These are phyloP conservation scores for Trichosporon inkin DNA, from an alignment of 1,284 basidiomycete genomes.

Conservation along the genomic window DNA sequence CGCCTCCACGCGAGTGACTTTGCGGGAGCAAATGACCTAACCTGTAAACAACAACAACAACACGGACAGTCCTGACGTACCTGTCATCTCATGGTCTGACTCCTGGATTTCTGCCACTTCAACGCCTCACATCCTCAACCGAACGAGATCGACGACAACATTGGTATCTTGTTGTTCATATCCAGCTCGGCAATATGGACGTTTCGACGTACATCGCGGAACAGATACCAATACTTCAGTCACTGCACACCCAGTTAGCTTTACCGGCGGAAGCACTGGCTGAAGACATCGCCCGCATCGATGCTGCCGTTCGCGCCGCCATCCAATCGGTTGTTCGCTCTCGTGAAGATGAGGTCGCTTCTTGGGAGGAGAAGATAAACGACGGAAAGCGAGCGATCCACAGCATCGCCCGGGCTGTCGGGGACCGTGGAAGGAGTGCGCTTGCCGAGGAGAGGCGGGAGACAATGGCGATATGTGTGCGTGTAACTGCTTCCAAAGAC, in stretches of 20 bases:
- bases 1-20: slow-evolving; percentile 21
- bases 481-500: neutral
- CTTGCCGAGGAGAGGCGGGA: slow-evolving; percentile 30
- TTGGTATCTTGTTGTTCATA: neutral
- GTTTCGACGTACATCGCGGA: slow-evolving; percentile 40
- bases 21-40: slow-evolving; percentile 8
- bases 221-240: slow-evolving; percentile 41
- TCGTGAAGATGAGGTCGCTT: slow-evolving; percentile 44
- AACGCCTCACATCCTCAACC: slow-evolving; percentile 8
- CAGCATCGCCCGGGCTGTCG: slow-evolving; percentile 36
- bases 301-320: slow-evolving; percentile 39
- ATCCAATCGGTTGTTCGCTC: slow-evolving; percentile 39
- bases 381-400: slow-evolving; percentile 30
- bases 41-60: slow-evolving; percentile 14
- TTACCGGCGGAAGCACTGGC: slow-evolving; percentile 36
- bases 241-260: slow-evolving; percentile 40
- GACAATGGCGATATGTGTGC: slow-evolving; percentile 11
- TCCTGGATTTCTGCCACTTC: neutral
- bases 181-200: slow-evolving; percentile 25
- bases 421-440: slow-evolving; percentile 36
- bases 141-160: neutral
- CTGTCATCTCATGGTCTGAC: slow-evolving; percentile 1
- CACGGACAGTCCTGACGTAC: neutral
- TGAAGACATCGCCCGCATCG: slow-evolving; percentile 40
- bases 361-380: slow-evolving; percentile 36